Percentiles rank a stretch among this genome's conserved stretches.
phyloP scores from a whole-genome alignment of 148 eudicot species.

The Rhododendron simsii region DNA sequence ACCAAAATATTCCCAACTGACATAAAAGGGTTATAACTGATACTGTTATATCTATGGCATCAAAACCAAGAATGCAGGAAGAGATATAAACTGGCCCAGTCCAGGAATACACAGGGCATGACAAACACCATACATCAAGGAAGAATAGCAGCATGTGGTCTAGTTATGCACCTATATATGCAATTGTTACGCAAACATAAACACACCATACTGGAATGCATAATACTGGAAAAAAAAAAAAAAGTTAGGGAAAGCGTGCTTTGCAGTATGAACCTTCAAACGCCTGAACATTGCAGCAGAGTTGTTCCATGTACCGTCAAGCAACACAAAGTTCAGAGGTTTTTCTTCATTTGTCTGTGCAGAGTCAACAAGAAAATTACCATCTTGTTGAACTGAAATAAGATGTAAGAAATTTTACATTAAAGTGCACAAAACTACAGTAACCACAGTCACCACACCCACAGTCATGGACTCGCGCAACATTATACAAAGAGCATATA shows the following conservation, averaged over 20 bases:
- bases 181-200: background rate
- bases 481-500: background rate
- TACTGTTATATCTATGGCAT: background rate
- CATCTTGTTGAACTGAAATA: constrained; percentile 11
- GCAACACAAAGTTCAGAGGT: constrained; percentile 60
- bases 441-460: constrained; percentile 7
- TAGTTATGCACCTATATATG: background rate
- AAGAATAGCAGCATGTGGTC: background rate
- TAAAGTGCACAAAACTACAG: background rate
- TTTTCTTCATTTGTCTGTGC: constrained; percentile 40
- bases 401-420: background rate
- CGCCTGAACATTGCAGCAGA: constrained; percentile 93
- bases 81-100: background rate
- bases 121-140: background rate
- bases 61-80: background rate
- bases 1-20: background rate
- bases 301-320: constrained; percentile 98
- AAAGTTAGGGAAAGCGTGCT: constrained; percentile 1
- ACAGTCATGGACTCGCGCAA: background rate
- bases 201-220: background rate
- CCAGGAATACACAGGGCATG: background rate
- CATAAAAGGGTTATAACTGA: background rate
- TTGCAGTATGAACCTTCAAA: constrained; percentile 54
- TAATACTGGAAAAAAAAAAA: background rate
- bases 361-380: constrained; percentile 19